Evolutionary conservation across 768 basidiomycete species (phyloP).

Genomic region (Boletus rubroflammeus): DNA sequence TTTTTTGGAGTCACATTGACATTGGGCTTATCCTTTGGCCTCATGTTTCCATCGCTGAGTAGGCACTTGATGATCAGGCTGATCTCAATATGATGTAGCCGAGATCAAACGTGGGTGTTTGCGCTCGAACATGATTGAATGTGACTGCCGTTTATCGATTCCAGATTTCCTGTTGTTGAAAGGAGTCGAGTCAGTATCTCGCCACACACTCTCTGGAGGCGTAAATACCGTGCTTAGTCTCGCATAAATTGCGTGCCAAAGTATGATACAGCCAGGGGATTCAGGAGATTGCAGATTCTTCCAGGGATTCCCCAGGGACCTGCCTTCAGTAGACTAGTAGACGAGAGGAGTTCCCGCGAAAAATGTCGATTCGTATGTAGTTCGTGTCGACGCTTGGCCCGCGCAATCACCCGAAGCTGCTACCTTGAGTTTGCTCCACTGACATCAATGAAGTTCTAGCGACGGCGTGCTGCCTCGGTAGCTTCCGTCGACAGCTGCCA

Average conservation of each 20-base stretch:
- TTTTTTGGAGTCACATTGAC: not conserved
- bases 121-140: slow-evolving; percentile 1
- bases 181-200: slow-evolving; percentile 8
- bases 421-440: not conserved
- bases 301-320: not conserved
- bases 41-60: slow-evolving; percentile 15
- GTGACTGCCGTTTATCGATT: not conserved
- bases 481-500: slow-evolving; percentile 1
- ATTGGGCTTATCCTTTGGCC: slow-evolving; percentile 7
- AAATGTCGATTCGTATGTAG: slow-evolving; percentile 1
- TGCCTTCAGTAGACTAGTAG: not conserved
- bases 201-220: not conserved
- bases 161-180: not conserved
- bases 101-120: not conserved
- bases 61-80: not conserved
- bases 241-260: not conserved
- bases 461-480: slow-evolving; percentile 1
- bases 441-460: not conserved
- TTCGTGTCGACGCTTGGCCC: slow-evolving; percentile 1
- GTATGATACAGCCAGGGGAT: not conserved
- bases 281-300: not conserved
- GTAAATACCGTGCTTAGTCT: not conserved
- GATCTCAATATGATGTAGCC: slow-evolving; percentile 4
- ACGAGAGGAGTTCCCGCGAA: slow-evolving; percentile 17
- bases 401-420: not conserved